Conservation (phyloP, 805 yeast species). For the Saccharomycopsis sp. region DNA sequence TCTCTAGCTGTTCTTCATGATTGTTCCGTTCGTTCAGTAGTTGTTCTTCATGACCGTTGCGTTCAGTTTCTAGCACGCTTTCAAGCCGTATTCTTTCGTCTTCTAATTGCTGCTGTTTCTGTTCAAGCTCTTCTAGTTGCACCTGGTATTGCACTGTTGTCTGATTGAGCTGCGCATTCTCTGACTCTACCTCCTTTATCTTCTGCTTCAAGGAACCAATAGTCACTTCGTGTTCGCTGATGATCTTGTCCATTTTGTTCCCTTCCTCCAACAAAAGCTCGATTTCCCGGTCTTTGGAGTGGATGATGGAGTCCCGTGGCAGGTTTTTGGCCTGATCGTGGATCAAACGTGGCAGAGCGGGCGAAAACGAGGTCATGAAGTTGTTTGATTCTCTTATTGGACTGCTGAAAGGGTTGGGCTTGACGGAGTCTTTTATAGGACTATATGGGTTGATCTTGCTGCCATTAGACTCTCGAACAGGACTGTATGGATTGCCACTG, state of each 20-base stretch:
- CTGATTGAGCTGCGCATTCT: slow-evolving; percentile 5
- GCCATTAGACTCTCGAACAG: no score
- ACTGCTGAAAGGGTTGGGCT: neutral
- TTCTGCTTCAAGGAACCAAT: slow-evolving; percentile 16
- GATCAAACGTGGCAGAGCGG: neutral
- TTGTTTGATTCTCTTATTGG: neutral
- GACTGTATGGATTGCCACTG: no score
- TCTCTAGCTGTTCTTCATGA: neutral
- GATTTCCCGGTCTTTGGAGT: slow-evolving; percentile 36
- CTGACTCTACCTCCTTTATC: slow-evolving; percentile 12
- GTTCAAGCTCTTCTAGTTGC: neutral
- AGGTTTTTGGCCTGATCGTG: neutral
- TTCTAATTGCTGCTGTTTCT: slow-evolving; percentile 1
- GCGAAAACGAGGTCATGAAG: neutral
- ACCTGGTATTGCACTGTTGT: slow-evolving; percentile 3
- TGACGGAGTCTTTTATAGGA: no score
- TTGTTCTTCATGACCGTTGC: neutral
- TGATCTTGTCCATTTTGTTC: slow-evolving; percentile 41
- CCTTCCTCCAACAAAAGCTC: slow-evolving; percentile 41
- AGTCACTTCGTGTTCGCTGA: slow-evolving; percentile 33
- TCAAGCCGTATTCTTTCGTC: slow-evolving; percentile 2
- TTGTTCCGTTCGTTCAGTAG: neutral
- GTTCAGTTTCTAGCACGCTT: neutral
- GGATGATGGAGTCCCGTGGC: neutral
- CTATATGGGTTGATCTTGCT: neutral